These are phyloP conservation scores for Macrocybe gigantea DNA, from an alignment of 768 basidiomycete species.

Conservation along the genomic window DNA sequence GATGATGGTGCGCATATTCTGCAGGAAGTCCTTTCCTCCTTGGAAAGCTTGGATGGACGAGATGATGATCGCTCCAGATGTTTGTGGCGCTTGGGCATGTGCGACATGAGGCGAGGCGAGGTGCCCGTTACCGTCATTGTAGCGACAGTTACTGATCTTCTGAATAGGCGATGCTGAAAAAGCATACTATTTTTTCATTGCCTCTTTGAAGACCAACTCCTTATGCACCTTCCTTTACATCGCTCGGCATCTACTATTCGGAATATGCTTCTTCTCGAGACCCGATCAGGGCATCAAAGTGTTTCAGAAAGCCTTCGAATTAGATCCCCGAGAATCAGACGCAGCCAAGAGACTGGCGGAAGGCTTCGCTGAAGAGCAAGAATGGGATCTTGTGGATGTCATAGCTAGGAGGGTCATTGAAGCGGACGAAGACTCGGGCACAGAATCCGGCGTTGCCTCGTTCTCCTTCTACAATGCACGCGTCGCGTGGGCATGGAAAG, in stretches of 20 bases:
- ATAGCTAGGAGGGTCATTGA: conserved; percentile 92
- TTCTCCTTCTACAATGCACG: conserved; percentile 68
- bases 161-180: conserved; percentile 46
- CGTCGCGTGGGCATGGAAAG: conserved; percentile 90
- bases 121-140: too few relatives aligned
- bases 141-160: neutral
- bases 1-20: conserved; percentile 44
- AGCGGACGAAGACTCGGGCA: conserved; percentile 76
- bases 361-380: conserved; percentile 86
- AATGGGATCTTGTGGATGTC: conserved; percentile 94
- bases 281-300: conserved; percentile 81
- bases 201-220: conserved; percentile 67
- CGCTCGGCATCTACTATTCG: conserved; percentile 85
- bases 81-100: conserved; percentile 75
- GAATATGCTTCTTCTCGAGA: conserved; percentile 70
- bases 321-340: conserved; percentile 82
- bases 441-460: conserved; percentile 41
- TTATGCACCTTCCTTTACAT: conserved; percentile 91
- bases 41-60: conserved; percentile 41
- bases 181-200: conserved; percentile 76
- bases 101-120: too few relatives aligned
- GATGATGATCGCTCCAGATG: conserved; percentile 68
- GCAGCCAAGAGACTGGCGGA: conserved; percentile 82
- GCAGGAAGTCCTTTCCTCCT: conserved; percentile 35
- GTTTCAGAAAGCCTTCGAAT: conserved; percentile 97